phyloP scores from a whole-genome alignment of 2,329 filamentous ascomycete species.

The Coniochaeta sp. region DNA sequence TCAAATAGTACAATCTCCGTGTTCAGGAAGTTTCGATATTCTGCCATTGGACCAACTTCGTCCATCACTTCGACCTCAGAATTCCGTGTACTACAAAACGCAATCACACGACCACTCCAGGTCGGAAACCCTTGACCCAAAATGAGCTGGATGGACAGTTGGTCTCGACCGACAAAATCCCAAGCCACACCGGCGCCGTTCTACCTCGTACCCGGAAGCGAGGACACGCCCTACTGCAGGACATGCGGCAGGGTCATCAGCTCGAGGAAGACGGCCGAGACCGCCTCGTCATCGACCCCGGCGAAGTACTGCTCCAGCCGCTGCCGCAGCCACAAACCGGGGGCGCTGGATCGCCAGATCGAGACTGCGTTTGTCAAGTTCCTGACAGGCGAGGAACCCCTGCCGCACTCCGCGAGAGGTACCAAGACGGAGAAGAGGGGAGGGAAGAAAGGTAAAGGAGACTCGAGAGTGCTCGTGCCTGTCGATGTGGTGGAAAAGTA shows the following conservation, averaged over 20 bases:
- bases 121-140: background rate
- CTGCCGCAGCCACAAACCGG: conserved; percentile 45
- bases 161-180: conserved; percentile 30
- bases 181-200: conserved; percentile 42
- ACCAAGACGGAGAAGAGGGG: conserved; percentile 13
- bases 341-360: conserved; percentile 36
- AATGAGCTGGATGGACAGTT: conserved; percentile 36
- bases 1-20: too few species aligned
- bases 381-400: conserved; percentile 14
- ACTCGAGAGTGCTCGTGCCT: conserved; percentile 38
- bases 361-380: conserved; percentile 38
- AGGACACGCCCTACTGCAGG: conserved; percentile 46
- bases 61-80: too few species aligned
- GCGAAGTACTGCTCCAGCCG: conserved; percentile 51
- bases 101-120: too few species aligned
- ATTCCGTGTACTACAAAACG: too few species aligned
- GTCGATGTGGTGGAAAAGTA: conserved; percentile 41
- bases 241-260: conserved; percentile 50
- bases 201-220: conserved; percentile 40
- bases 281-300: conserved; percentile 5
- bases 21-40: background rate
- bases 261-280: conserved; percentile 16
- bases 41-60: too few species aligned
- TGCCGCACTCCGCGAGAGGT: conserved; percentile 2
- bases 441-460: conserved; percentile 36